Conservation (phyloP, 169 alveolate genomes). For the Cryptosporidium tyzzeri region DNA sequence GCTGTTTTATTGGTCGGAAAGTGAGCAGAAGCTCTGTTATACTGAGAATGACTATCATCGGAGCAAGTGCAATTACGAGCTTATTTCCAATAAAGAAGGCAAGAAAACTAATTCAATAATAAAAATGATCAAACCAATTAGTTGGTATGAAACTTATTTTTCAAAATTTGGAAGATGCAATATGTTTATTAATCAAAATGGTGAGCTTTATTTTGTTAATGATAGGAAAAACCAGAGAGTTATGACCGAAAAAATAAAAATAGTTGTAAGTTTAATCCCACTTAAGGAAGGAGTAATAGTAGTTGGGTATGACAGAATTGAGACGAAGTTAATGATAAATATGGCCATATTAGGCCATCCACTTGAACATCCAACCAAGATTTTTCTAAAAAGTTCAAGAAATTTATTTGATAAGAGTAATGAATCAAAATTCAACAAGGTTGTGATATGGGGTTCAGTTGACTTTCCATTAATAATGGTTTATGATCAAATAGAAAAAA, state of each 20-base stretch:
- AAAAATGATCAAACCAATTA: slow-evolving; percentile 6
- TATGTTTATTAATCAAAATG: slow-evolving; percentile 26
- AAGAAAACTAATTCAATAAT: not conserved
- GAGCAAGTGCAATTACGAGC: not conserved
- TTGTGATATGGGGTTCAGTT: slow-evolving; percentile 36
- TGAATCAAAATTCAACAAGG: not conserved
- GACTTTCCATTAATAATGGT: slow-evolving; percentile 47
- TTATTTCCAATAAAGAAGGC: not conserved
- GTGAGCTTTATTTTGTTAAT: slow-evolving; percentile 15
- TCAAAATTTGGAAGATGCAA: slow-evolving; percentile 17
- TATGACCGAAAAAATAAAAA: not conserved
- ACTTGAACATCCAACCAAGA: slow-evolving; percentile 17
- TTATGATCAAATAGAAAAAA: slow-evolving; percentile 22
- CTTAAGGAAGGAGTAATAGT: slow-evolving; percentile 51
- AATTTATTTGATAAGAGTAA: not conserved
- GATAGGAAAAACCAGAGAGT: slow-evolving; percentile 8
- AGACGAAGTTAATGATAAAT: not conserved
- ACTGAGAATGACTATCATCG: not conserved
- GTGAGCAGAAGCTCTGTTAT: not conserved
- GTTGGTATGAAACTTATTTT: slow-evolving; percentile 38
- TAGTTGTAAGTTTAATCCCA: slow-evolving; percentile 3
- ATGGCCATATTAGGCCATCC: slow-evolving; percentile 36
- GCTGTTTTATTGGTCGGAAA: slow-evolving; percentile 32
- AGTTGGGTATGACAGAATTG: slow-evolving; percentile 1
- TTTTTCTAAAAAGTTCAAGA: not conserved